Evolutionary conservation across 768 basidiomycete species (phyloP).

Genomic region (Hypholoma fasciculare): DNA sequence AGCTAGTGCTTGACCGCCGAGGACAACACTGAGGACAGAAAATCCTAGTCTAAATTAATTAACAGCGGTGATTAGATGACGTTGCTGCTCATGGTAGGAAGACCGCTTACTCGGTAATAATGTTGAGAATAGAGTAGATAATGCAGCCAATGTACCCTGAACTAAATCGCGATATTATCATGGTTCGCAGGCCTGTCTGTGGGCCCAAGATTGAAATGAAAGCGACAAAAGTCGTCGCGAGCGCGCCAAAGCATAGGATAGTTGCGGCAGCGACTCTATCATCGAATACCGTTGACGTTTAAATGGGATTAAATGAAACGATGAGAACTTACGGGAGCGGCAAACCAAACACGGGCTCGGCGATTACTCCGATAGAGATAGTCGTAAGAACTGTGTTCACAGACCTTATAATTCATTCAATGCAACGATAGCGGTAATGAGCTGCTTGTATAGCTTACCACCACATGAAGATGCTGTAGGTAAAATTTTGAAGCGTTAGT

Average conservation of each 20-base stretch:
- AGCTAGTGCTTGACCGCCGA: slow-evolving; percentile 16
- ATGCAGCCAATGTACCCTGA: slow-evolving; percentile 17
- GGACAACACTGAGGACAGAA: slow-evolving; percentile 15
- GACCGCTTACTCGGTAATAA: slow-evolving; percentile 14
- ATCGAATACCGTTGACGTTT: not conserved
- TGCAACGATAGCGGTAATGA: not conserved
- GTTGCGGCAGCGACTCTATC: slow-evolving; percentile 12
- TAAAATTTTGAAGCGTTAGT: no score
- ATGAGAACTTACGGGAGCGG: slow-evolving; percentile 10
- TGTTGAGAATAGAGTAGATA: slow-evolving; percentile 17
- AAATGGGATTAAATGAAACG: not conserved
- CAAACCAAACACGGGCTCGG: slow-evolving; percentile 13
- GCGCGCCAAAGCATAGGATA: slow-evolving; percentile 16
- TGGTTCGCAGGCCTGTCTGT: slow-evolving; percentile 15
- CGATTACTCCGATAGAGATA: slow-evolving; percentile 15
- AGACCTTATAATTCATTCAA: slow-evolving; percentile 7
- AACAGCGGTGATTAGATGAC: not conserved
- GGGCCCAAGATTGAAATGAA: slow-evolving; percentile 17
- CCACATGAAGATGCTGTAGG: slow-evolving; percentile 17
- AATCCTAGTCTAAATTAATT: slow-evolving; percentile 12
- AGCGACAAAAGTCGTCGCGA: slow-evolving; percentile 12
- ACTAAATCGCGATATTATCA: slow-evolving; percentile 18
- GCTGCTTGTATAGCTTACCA: slow-evolving; percentile 5
- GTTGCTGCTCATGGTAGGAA: no score
- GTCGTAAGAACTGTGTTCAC: slow-evolving; percentile 17